Conservation (phyloP, 345 rosid genomes). For the Aquilaria sinensis region DNA sequence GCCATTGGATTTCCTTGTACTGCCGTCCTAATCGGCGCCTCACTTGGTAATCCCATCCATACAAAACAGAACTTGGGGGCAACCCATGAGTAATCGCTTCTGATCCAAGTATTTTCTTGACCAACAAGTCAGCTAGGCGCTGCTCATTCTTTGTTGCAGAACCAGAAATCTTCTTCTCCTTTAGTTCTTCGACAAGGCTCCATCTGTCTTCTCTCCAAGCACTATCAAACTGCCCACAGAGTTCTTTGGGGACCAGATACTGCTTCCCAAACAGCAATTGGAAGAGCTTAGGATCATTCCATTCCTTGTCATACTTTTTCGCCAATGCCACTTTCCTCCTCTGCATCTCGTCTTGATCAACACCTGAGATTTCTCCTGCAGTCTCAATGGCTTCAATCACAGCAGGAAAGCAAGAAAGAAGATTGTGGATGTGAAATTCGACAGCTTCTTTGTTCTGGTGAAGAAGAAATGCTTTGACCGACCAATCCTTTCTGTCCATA, state of each 20-base stretch:
- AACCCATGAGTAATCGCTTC: constrained; percentile 21
- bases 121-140: constrained; percentile 50
- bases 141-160: constrained; percentile 50
- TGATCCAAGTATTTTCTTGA: constrained; percentile 49
- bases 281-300: constrained; percentile 78
- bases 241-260: constrained; percentile 54
- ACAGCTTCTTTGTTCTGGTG: constrained; percentile 79
- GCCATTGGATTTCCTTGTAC: constrained; percentile 87
- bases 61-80: constrained; percentile 56
- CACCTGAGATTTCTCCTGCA: constrained; percentile 79
- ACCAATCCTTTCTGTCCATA: constrained; percentile 73
- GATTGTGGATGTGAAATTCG: constrained; percentile 76
- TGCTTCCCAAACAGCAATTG: constrained; percentile 74
- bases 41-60: constrained; percentile 67
- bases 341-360: constrained; percentile 72
- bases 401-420: constrained; percentile 58
- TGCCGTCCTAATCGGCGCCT: constrained; percentile 59
- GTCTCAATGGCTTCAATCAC: constrained; percentile 81
- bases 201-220: constrained; percentile 78
- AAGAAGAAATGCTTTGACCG: constrained; percentile 62
- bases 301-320: constrained; percentile 62
- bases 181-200: constrained; percentile 57
- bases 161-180: constrained; percentile 41
- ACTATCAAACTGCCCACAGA: constrained; percentile 42
- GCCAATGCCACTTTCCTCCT: constrained; percentile 53